Conservation (phyloP, 352 stramenopile species). For the Achlya hypogyna region DNA sequence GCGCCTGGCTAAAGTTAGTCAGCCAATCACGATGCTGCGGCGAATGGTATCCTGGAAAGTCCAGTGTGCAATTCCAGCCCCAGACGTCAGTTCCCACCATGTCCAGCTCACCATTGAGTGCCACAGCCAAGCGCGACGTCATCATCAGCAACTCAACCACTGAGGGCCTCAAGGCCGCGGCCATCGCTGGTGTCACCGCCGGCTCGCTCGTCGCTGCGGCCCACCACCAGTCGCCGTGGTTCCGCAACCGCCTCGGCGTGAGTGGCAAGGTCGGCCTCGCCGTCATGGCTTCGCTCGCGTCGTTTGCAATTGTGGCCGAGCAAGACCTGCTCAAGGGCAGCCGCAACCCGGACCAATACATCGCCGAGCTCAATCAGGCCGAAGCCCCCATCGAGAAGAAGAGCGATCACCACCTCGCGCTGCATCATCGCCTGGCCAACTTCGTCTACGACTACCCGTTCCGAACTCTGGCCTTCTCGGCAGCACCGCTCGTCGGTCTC, state of each 20-base stretch:
- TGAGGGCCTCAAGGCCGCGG: constrained; percentile 41
- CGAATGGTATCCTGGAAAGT: neutral
- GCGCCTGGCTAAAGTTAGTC: too few relatives aligned
- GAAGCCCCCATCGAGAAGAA: constrained; percentile 17
- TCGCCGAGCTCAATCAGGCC: constrained; percentile 37
- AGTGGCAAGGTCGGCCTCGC: constrained; percentile 69
- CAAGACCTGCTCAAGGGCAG: constrained; percentile 45
- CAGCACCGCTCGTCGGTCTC: constrained; percentile 48
- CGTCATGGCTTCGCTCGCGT: constrained; percentile 43
- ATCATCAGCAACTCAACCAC: constrained; percentile 62
- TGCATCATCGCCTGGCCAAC: constrained; percentile 58
- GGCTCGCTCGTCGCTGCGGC: constrained; percentile 29
- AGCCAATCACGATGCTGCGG: too few relatives aligned
- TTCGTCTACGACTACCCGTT: constrained; percentile 77
- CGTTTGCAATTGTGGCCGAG: constrained; percentile 60
- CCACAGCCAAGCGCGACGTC: constrained; percentile 34
- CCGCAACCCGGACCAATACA: constrained; percentile 61
- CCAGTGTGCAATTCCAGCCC: neutral
- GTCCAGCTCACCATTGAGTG: neutral
- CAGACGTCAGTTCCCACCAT: neutral
- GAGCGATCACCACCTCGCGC: constrained; percentile 33
- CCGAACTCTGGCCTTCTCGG: constrained; percentile 39
- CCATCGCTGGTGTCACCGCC: constrained; percentile 24
- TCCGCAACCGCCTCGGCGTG: constrained; percentile 53
- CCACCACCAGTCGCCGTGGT: constrained; percentile 52